Conservation (phyloP, 257 asterid genomes). For the Solanum ossicruentum region DNA sequence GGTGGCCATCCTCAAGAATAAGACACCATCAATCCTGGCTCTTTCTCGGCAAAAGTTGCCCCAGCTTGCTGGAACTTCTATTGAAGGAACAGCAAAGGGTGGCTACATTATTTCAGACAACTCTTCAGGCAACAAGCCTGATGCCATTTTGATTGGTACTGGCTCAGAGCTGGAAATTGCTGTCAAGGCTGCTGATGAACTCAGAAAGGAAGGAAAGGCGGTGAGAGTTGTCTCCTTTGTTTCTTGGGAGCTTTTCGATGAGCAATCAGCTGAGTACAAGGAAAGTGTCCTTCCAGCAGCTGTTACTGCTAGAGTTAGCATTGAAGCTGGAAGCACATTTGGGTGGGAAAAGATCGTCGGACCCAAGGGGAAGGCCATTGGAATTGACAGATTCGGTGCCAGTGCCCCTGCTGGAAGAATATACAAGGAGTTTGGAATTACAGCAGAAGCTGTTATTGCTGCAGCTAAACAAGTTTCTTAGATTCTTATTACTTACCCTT, state of each 20-base stretch:
- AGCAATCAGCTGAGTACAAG: conserved; percentile 55
- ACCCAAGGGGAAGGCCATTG: conserved; percentile 55
- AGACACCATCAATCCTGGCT: conserved; percentile 65
- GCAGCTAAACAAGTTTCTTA: conserved; percentile 47
- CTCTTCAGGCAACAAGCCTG: conserved; percentile 59
- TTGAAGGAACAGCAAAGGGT: conserved; percentile 61
- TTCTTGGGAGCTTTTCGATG: conserved; percentile 76
- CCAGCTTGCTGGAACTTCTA: conserved; percentile 60
- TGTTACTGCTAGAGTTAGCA: conserved; percentile 71
- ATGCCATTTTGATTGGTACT: conserved; percentile 64
- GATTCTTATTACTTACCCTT: not conserved
- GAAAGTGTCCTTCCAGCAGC: conserved; percentile 54
- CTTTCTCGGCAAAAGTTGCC: conserved; percentile 73
- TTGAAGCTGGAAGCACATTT: conserved; percentile 67
- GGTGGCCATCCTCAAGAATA: conserved; percentile 50
- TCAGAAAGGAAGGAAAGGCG: conserved; percentile 64
- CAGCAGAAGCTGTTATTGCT: conserved; percentile 57
- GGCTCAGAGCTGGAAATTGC: conserved; percentile 83
- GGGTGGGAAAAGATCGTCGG: conserved; percentile 70
- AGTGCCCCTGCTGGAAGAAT: conserved; percentile 75
- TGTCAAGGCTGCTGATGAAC: conserved; percentile 61
- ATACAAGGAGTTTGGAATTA: conserved; percentile 65
- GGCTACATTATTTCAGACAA: conserved; percentile 59
- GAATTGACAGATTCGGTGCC: conserved; percentile 64
- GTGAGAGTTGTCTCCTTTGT: conserved; percentile 73